Evolutionary conservation across 768 basidiomycete genomes (phyloP), one percentile per base, ranked within the genome.

Genomic region (Boletus reticuloceps): DNA sequence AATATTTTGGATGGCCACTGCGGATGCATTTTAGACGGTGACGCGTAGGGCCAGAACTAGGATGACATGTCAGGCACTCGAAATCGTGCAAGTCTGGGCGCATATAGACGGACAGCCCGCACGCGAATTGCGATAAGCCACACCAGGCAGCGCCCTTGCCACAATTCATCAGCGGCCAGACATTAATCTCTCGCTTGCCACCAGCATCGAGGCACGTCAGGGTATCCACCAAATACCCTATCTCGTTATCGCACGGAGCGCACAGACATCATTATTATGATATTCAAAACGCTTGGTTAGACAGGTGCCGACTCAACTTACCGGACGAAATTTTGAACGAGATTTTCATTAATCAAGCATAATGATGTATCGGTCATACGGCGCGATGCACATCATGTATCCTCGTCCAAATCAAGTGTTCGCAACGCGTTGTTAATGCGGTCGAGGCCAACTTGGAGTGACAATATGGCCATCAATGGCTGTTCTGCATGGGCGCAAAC

Each of bases 401-500:
- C 41, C 12, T 5, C 27, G 32, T 32, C 38, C 19, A 50, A 22
- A 42, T 55, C 47, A 31, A 72, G 58, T 20, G 13, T 49, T 34
- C 38, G 37, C 17, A 82, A 70, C 27, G 70, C 79, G 38, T 58
- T 55, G 37, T 82, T 75, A 20, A 84, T 74, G 56, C 83, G 75
- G 59, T 82, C 79, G 10, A 85, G 54, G 27, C 77, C 68, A 44
- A 81, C 73, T 56, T 77, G 69, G 39, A 85, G 65, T 6, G 84
- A 78, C n/a, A 54, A 52, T 10, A 68, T 14, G 16, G 56, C 58
- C 65, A 69, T 63, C 43, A 70, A 48, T 45, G 71, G 71, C 17
- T 54, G 69, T 70, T 56, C 60, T 58, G 47, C 44, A 51, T 12
- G 17, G 16, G 31, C 44, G 50, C 45, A 42, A 53, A 49, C 39